Base-by-base conservation (phyloP, 2,329 filamentous ascomycete genomes). In the Ascocoryne sarcoides region DNA sequence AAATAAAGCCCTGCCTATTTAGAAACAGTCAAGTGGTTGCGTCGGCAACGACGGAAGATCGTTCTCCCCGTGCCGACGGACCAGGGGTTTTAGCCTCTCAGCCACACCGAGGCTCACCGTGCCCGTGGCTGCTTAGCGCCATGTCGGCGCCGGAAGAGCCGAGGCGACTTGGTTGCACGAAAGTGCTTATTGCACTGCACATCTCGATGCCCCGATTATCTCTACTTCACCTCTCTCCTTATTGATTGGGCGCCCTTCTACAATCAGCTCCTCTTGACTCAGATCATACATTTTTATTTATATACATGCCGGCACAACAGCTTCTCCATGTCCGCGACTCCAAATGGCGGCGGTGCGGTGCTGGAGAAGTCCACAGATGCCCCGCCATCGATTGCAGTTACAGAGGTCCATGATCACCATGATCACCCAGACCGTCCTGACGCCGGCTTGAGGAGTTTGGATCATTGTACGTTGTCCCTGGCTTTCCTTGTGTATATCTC, bases 391-490 rank as follows among this genome's bases (percentile, higher is more conserved):
- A 57, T 58, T 50, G 52, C 48, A 42, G 36, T 55, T 14, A 47
- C 46, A 28, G 40, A 43, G 12, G 23, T n/a, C 42, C 52, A 38
- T 26, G 48, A 50, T 43, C n/a, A n/a, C n/a, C n/a, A n/a, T n/a
- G n/a, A n/a, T n/a, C n/a, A n/a, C n/a, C n/a, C n/a, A n/a, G 55
- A 58, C 40, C 62, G 64, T 15, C 64, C 69, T 32, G 83, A 89
- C 61, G 89, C 89, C 39, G 89, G 89, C 36, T 67, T 94, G 60
- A 78, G 76, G 61, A 87, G 82, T 60, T 67, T 88, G 43, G 77
- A 93, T 65, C 84, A 89, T 61, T 89, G 84, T 81, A 69, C 51
- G 49, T 47, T 17, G 15, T 18, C 19, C 10, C 4, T 4, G 18
- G 32, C 7, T 20, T 35, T 18, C 39, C 19, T 14, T 35, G n/a